These are phyloP conservation scores for Saprolegnia diclina DNA, from an alignment of 352 stramenopile species.

Conservation along the genomic window DNA sequence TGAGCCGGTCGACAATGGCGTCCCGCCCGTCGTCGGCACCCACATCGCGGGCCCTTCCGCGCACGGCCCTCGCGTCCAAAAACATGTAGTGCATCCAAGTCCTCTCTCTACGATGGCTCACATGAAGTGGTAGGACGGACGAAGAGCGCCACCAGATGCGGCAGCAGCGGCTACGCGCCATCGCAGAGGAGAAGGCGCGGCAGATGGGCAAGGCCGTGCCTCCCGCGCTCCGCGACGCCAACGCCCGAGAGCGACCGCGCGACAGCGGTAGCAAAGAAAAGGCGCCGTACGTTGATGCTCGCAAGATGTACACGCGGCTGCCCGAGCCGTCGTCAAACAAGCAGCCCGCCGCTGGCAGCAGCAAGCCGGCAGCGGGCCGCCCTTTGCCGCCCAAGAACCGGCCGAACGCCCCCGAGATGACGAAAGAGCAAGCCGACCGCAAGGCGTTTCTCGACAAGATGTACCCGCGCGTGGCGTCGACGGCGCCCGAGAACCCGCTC, in stretches of 20 bases:
- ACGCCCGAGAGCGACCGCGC: slow-evolving; percentile 12
- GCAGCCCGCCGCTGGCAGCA: neutral
- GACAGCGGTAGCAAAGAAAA: neutral
- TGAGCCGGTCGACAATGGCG: slow-evolving; percentile 31
- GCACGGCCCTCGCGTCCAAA: slow-evolving; percentile 12
- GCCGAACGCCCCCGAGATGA: neutral
- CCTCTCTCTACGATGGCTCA: slow-evolving; percentile 2
- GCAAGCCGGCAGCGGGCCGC: no score
- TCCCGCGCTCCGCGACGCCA: slow-evolving; percentile 10
- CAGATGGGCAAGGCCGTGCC: slow-evolving; percentile 27
- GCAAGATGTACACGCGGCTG: slow-evolving; percentile 9
- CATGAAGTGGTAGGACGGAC: slow-evolving; percentile 36
- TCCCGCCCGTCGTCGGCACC: neutral
- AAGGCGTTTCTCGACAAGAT: slow-evolving; percentile 76
- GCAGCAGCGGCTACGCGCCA: slow-evolving; percentile 32
- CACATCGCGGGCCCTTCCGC: no score
- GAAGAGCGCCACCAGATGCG: slow-evolving; percentile 56
- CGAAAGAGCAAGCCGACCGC: slow-evolving; percentile 30
- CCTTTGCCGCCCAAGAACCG: no score
- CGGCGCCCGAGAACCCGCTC: slow-evolving; percentile 24
- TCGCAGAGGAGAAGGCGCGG: slow-evolving; percentile 30
- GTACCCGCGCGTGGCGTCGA: slow-evolving; percentile 65
- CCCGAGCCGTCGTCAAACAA: neutral
- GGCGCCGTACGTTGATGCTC: neutral
- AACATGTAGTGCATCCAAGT: slow-evolving; percentile 31